Base-by-base conservation (phyloP, 768 basidiomycete genomes). In the Russula olivacea region DNA sequence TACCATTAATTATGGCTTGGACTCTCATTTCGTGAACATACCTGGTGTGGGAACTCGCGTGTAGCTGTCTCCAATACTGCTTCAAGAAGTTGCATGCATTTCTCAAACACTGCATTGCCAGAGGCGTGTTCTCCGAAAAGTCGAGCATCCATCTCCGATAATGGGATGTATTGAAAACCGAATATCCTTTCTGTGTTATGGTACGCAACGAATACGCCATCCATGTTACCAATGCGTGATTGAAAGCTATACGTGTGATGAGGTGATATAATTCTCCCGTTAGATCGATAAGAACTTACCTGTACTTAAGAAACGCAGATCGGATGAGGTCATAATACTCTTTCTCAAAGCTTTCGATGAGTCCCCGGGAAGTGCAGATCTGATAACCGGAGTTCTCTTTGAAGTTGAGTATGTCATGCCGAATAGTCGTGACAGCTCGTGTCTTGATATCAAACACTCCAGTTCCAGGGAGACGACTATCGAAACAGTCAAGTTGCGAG, bases 371-470 rank as follows among this genome's bases (percentile, higher is more conserved):
- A 1, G 72, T 78, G 40, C 79, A 80, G 67, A 97, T 89, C 52
- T 85, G 74, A 72, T 93, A 96, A 0, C 86, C 89, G 25, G 88
- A 83, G 67, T 89, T 88, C 72, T 90, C 88, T 86, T 92, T 81
- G 68, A 83, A 89, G 72, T 98, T 98, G 58, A 93, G 77, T 12
- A 89, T 75, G 71, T 98, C 96, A 71, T 90, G 76, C 2, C 96
- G 85, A 51, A 98, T 86, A 0, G 91, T 84, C 28, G 92, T 73
- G 36, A 86, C 88, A 0, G 93, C 94, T 52, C 96, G 83, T 0
- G 96, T 98, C 74, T 99, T 99, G 75, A 98, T 86, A 71, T 99
- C 96, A 68, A 99, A 99, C 1, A 95, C 86, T 32, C 93, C 93
- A 0, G 86, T 87, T 1, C 93, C 94, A 4, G 95, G 95, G 34